Evolutionary conservation across 192 early-diverging fungal species (phyloP), one percentile per base, ranked within the genome.

Genomic region (Pilobolus umbonatus): DNA sequence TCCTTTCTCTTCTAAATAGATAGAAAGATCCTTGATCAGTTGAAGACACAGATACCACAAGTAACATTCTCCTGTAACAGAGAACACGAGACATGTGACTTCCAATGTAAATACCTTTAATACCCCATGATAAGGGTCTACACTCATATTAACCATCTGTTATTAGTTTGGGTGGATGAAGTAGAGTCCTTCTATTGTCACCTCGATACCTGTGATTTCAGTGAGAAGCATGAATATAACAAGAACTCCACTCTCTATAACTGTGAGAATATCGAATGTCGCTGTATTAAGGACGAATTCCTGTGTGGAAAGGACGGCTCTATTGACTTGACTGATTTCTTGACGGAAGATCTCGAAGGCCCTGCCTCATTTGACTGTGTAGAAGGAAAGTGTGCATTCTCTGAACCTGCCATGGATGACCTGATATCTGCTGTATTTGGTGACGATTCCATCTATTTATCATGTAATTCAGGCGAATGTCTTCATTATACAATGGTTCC

Each of bases 151-250:
- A 1, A 21, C 43, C 12, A n/a, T n/a, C n/a, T n/a, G n/a, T 55
- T 26, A 5, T 30, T 44, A 83, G 81, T 96, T 62, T 96, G 94
- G 94, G 82, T 87, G 5, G 89, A 81, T 39, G 79, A 87, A 40
- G 75, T 77, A 28, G 91, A 96, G 64, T 89, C 90, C n/a, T 96
- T 96, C 72, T 96, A 85, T 64, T 96, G 94, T 66, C 74, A 86
- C 46, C 67, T 96, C 29, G 75, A 82, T 52, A 75, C 85, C n/a
- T 96, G 94, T 62, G 46, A 64, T 3, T 86, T 91, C 61, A 69
- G 55, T 14, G 77, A 86, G 69, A 77, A 80, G 82, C 70, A 63
- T 22, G 71, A 69, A 24, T 72, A 76, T 50, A 65, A 80, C n/a
- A 40, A 59, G 28, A 85, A 87, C 55, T 56, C 54, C 15, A 90